Evolutionary conservation across 108 stramenopile genomes (phyloP).

Genomic region (Hondaea fermentalgiana): DNA sequence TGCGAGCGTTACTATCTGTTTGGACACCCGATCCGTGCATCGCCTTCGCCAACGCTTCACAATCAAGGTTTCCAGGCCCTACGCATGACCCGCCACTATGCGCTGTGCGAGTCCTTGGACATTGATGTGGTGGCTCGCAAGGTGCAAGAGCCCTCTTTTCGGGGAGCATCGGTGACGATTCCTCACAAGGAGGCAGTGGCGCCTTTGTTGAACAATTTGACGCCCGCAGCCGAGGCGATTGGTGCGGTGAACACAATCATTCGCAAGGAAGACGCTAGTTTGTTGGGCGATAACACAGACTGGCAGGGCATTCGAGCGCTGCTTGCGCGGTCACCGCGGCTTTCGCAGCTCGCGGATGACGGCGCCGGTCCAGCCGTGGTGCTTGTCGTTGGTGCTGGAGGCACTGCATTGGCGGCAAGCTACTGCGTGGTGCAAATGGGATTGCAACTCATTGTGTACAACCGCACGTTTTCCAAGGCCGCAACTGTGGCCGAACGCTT

Average conservation of each 20-base stretch:
- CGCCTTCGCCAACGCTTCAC: conserved; percentile 93
- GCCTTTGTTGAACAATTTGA: conserved; percentile 75
- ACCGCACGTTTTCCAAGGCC: conserved; percentile 82
- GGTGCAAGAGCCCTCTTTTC: conserved; percentile 43
- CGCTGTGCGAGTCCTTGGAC: conserved; percentile 30
- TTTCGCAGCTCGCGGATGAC: not conserved
- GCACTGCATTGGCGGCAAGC: conserved; percentile 91
- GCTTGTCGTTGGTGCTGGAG: conserved; percentile 88
- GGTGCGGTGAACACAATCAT: conserved; percentile 91
- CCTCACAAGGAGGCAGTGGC: conserved; percentile 93
- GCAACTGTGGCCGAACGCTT: conserved; percentile 69
- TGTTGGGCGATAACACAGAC: conserved; percentile 89
- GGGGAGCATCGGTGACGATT: conserved; percentile 89
- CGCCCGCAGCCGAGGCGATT: conserved; percentile 75
- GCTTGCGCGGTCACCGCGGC: not conserved
- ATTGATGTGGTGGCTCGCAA: not conserved
- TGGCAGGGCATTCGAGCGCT: conserved; percentile 80
- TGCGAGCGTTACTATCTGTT: conserved; percentile 65
- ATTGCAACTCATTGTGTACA: conserved; percentile 74
- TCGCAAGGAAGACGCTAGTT: not conserved
- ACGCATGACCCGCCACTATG: conserved; percentile 74
- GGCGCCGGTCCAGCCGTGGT: not conserved
- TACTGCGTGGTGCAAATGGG: conserved; percentile 62
- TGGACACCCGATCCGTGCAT: conserved; percentile 82
- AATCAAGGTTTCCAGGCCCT: conserved; percentile 74